These are phyloP conservation scores for Arthrobotrys pseudoclavata DNA, from an alignment of 2,329 filamentous ascomycete species.

Conservation along the genomic window DNA sequence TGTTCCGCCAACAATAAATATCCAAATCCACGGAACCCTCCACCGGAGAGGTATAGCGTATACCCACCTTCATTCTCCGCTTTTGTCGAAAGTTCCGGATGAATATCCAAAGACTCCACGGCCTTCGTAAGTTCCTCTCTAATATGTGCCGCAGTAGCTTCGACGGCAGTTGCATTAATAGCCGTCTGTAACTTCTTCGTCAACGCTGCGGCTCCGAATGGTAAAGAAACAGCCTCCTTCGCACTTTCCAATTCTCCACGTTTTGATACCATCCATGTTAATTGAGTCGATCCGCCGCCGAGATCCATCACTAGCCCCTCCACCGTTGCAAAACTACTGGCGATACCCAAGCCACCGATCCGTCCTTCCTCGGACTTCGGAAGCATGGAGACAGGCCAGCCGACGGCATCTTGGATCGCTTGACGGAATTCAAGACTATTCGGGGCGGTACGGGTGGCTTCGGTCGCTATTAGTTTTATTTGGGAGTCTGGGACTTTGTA, in stretches of 20 bases:
- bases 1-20: constrained; percentile 88
- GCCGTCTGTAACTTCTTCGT: constrained; percentile 69
- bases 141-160: constrained; percentile 72
- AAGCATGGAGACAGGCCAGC: constrained; percentile 79
- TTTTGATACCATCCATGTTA: constrained; percentile 75
- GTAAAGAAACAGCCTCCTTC: constrained; percentile 74
- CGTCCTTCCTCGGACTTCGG: constrained; percentile 84
- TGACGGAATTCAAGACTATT: constrained; percentile 79
- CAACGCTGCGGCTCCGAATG: constrained; percentile 78
- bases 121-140: constrained; percentile 73
- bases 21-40: constrained; percentile 90
- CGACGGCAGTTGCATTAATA: constrained; percentile 68
- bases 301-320: constrained; percentile 87
- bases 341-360: constrained; percentile 85
- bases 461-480: constrained; percentile 84
- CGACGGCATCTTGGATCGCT: constrained; percentile 75
- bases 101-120: constrained; percentile 72
- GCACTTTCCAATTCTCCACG: constrained; percentile 71
- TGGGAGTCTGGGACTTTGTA: constrained; percentile 77
- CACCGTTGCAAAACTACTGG: constrained; percentile 79
- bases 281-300: constrained; percentile 80
- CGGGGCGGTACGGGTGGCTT: constrained; percentile 84
- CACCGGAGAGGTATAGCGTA: constrained; percentile 86
- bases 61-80: constrained; percentile 70
- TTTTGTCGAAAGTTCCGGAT: constrained; percentile 69